These are phyloP conservation scores for Eucommia ulmoides DNA, from an alignment of 257 asterid genomes.

Conservation along the genomic window DNA sequence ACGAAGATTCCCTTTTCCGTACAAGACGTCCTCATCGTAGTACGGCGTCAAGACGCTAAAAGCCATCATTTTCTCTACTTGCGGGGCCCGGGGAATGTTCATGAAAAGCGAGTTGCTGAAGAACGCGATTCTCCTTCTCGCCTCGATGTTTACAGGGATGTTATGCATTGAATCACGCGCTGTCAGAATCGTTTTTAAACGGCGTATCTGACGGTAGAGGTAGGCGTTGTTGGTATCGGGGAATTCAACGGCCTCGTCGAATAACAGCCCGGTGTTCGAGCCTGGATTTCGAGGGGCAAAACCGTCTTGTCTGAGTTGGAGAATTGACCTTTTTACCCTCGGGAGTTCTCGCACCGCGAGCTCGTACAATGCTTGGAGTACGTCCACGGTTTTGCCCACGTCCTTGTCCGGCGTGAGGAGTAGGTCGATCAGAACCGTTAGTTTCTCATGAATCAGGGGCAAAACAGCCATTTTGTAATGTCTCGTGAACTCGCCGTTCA, in stretches of 20 bases:
- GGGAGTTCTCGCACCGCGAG: constrained; percentile 58
- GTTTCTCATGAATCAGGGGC: constrained; percentile 45
- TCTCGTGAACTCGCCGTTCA: constrained; percentile 47
- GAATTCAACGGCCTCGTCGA: constrained; percentile 49
- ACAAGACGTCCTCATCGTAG: constrained; percentile 85
- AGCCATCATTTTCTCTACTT: constrained; percentile 91
- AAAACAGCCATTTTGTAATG: constrained; percentile 37
- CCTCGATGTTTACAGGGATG: constrained; percentile 68
- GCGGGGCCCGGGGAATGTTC: constrained; percentile 95
- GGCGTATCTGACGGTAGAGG: constrained; percentile 68
- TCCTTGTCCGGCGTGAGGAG: constrained; percentile 45
- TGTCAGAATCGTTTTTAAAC: constrained; percentile 59
- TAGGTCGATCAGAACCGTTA: constrained; percentile 44
- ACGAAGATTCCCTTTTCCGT: constrained; percentile 66
- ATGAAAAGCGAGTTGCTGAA: constrained; percentile 88
- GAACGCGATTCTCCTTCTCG: constrained; percentile 71
- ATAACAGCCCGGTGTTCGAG: constrained; percentile 33
- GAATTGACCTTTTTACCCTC: constrained; percentile 40
- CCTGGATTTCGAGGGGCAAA: constrained; percentile 32
- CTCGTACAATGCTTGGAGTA: constrained; percentile 79
- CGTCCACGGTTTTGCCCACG: constrained; percentile 42
- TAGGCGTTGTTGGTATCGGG: constrained; percentile 47
- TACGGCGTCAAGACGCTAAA: constrained; percentile 95
- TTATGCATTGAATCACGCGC: constrained; percentile 76
- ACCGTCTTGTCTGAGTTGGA: constrained; percentile 62